A percentile compares a stretch with the other conserved stretches of the same genome.
phyloP scores from a whole-genome alignment of 805 yeast species.

The Yamadazyma phyllophila region DNA sequence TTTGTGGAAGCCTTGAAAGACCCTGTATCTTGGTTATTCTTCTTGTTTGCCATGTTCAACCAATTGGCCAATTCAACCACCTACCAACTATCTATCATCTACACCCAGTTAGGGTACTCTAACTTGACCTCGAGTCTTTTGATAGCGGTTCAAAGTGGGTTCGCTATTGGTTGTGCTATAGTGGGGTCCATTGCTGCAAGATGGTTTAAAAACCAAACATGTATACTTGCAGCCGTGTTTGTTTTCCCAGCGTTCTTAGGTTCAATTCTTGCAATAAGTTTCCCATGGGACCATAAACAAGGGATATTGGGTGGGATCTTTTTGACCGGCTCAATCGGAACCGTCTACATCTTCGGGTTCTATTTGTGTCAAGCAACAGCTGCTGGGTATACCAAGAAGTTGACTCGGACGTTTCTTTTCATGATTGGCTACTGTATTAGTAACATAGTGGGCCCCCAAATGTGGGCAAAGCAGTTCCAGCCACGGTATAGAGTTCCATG shows the following conservation, averaged over 20 bases:
- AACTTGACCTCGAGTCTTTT: constrained; percentile 45
- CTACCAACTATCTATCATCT: constrained; percentile 52
- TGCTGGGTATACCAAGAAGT: constrained; percentile 50
- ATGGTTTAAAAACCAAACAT: constrained; percentile 25
- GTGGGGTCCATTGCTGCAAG: constrained; percentile 37
- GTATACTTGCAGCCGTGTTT: constrained; percentile 38
- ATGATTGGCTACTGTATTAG: constrained; percentile 48
- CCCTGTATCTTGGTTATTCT: constrained; percentile 24
- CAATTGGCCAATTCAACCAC: constrained; percentile 53
- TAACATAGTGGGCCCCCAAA: constrained; percentile 55
- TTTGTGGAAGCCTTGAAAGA: constrained; percentile 50
- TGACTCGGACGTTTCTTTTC: constrained; percentile 44
- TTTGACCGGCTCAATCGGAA: constrained; percentile 41
- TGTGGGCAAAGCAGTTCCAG: constrained; percentile 48
- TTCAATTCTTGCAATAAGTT: constrained; percentile 43
- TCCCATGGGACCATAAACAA: constrained; percentile 44
- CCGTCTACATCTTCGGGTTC: constrained; percentile 33
- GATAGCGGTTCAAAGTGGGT: constrained; percentile 45
- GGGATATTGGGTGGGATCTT: constrained; percentile 44
- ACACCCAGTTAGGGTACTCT: constrained; percentile 35
- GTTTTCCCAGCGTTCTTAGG: constrained; percentile 45
- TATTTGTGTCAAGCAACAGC: constrained; percentile 20
- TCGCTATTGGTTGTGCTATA: constrained; percentile 48
- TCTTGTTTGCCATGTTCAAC: constrained; percentile 38
- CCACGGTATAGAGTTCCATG: constrained; percentile 39